Conservation (phyloP, 106 monocot species). For the Acanthochlamys bracteata region DNA sequence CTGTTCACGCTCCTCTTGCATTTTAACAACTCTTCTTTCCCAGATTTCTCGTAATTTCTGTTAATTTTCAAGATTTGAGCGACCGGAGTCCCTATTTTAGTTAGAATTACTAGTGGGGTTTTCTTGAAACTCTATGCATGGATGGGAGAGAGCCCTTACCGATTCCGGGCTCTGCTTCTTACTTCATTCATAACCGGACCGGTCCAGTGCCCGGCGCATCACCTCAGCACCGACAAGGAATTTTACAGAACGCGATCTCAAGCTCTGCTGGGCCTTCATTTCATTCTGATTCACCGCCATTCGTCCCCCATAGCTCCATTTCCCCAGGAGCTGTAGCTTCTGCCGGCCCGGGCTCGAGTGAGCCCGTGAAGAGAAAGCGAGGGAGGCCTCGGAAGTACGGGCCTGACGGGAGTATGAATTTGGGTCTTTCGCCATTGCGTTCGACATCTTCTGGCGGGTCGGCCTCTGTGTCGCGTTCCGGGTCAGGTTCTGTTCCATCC, state of each 20-base stretch:
- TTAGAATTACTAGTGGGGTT: not conserved
- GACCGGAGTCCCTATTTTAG: not conserved
- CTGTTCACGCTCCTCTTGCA: no score
- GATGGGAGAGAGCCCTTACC: constrained; percentile 43
- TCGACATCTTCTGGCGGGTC: constrained; percentile 3
- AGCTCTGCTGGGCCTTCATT: constrained; percentile 15
- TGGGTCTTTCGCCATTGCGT: constrained; percentile 19
- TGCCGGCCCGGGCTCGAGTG: not conserved
- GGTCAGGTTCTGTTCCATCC: constrained; percentile 10
- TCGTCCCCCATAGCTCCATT: constrained; percentile 1
- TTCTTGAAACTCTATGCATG: constrained; percentile 28
- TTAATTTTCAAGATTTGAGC: not conserved
- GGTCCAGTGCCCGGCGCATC: constrained; percentile 4
- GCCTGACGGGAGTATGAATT: constrained; percentile 23
- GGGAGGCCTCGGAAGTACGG: constrained; percentile 47
- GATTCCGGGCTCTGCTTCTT: constrained; percentile 26
- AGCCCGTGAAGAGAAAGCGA: constrained; percentile 19
- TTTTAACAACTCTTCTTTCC: no score
- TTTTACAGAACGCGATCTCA: constrained; percentile 15
- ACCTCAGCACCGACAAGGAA: constrained; percentile 13
- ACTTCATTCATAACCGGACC: constrained; percentile 27
- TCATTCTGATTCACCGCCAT: constrained; percentile 21
- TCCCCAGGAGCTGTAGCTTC: not conserved
- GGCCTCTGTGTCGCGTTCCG: constrained; percentile 15
- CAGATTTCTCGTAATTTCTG: no score